Evolutionary conservation across 345 rosid genomes (phyloP).

Genomic region (Hibiscus trionum): DNA sequence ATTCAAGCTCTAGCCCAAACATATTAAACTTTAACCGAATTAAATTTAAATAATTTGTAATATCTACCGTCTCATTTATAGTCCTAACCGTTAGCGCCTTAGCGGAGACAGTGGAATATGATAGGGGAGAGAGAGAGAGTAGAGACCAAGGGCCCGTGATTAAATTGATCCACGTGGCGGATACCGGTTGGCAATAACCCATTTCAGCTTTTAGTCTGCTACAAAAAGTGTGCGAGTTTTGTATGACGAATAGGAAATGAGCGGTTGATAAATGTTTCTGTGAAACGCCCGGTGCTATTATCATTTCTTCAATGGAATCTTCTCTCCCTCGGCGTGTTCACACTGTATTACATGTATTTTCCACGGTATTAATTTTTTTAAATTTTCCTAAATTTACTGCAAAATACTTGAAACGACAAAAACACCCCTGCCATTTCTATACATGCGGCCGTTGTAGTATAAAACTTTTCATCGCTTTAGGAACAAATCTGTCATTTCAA

Average conservation of each 20-base stretch:
- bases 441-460: background rate
- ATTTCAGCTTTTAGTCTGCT: background rate
- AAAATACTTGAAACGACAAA: background rate
- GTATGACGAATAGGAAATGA: background rate
- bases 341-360: slow-evolving; percentile 12
- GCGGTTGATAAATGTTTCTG: background rate
- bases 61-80: no score
- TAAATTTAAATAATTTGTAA: no score
- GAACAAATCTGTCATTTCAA: slow-evolving; percentile 12
- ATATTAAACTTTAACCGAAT: no score
- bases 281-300: background rate
- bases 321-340: slow-evolving; percentile 31
- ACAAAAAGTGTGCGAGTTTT: no score
- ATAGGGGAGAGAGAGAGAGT: no score
- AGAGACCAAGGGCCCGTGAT: no score
- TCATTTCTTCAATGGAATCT: slow-evolving; percentile 26
- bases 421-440: background rate
- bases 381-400: background rate
- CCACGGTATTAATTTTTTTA: background rate
- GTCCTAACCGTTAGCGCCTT: no score
- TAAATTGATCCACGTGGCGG: no score
- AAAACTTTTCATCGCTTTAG: no score
- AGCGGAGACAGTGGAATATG: no score
- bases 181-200: no score
- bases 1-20: no score